phyloP scores from a whole-genome alignment of 371 early-diverging fungal genomes.

The Capillidium rhysosporum region DNA sequence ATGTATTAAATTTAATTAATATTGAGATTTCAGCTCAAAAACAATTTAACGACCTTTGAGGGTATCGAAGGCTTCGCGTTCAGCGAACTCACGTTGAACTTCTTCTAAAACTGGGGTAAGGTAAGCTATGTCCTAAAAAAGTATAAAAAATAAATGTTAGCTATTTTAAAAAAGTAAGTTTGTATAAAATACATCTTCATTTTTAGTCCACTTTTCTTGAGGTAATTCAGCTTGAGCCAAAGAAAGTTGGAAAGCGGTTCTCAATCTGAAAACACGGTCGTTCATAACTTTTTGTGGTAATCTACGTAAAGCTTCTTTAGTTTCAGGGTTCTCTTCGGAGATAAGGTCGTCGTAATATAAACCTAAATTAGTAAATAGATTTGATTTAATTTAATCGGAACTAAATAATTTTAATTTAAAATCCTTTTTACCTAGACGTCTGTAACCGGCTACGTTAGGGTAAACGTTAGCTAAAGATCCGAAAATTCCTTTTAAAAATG shows the following conservation, averaged over 20 bases:
- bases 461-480: slow-evolving; percentile 48
- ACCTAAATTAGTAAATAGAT: slow-evolving; percentile 24
- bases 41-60: slow-evolving; percentile 2
- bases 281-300: slow-evolving; percentile 48
- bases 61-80: slow-evolving; percentile 33
- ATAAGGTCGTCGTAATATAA: slow-evolving; percentile 81
- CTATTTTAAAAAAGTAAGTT: slow-evolving; percentile 39
- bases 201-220: slow-evolving; percentile 51
- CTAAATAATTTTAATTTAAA: not conserved
- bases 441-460: slow-evolving; percentile 56
- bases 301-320: slow-evolving; percentile 73
- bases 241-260: slow-evolving; percentile 60
- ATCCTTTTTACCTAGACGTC: slow-evolving; percentile 37
- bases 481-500: slow-evolving; percentile 35
- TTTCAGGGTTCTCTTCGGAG: slow-evolving; percentile 63
- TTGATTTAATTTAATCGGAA: not conserved
- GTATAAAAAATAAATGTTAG: slow-evolving; percentile 14
- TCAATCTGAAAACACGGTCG: slow-evolving; percentile 66
- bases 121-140: slow-evolving; percentile 48
- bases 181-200: slow-evolving; percentile 46
- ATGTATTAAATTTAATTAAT: too few relatives aligned
- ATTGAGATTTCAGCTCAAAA: too few relatives aligned
- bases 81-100: slow-evolving; percentile 63
- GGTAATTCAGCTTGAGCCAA: slow-evolving; percentile 49
- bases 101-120: slow-evolving; percentile 65